Evolutionary conservation across 1,284 basidiomycete genomes (phyloP), one percentile per base, ranked within the genome.

Genomic region (Rugosomyces carneus): DNA sequence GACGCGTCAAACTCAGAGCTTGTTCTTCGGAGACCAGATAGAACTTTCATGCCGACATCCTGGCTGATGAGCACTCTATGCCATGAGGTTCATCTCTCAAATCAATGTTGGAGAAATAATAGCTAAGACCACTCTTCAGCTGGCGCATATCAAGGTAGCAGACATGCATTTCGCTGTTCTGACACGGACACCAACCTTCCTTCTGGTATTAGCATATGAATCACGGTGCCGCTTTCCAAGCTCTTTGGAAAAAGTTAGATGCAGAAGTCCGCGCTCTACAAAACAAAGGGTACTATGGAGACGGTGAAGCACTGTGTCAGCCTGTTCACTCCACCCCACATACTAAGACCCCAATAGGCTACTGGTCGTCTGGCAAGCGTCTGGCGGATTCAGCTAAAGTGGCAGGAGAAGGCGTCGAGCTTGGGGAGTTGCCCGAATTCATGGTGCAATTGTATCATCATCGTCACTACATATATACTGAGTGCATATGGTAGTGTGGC

Each of bases 1-100:
- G 11, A 24, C n/a, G 10, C 27, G n/a, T 3, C 8, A 1, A 15
- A 11, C 9, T 29, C 6, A 32, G 87, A 90, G 57, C 70, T 90
- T 10, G 87, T 90, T 9, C 65, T 90, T 2, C 73, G 85, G 20
- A 69, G 78, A 31, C 64, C 70, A 3, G 67, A 73, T 48, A 83
- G 86, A 8, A 67, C 67, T 0, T 81, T 86, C 54, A 69, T 76
- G 21, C 71, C 84, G 1, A 73, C 69, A 5, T 73, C 75, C n/a
- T 85, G 78, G 75, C 58, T 90, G 16, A 74, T 90, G 70, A 80
- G 82, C 51, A 84, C 81, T 0, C 61, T 90, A n/a, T 90, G 86
- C 58, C 87, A 90, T 57, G 87, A 90, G 73, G 87, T 89, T 48
- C 42, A 23, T 27, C 32, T 36, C 43, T 5, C n/a, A 42, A 39